Evolutionary conservation across 495 filamentous ascomycete species (phyloP), one percentile per base, ranked within the genome.

Genomic region (Hyphodiscus hymeniophilus): DNA sequence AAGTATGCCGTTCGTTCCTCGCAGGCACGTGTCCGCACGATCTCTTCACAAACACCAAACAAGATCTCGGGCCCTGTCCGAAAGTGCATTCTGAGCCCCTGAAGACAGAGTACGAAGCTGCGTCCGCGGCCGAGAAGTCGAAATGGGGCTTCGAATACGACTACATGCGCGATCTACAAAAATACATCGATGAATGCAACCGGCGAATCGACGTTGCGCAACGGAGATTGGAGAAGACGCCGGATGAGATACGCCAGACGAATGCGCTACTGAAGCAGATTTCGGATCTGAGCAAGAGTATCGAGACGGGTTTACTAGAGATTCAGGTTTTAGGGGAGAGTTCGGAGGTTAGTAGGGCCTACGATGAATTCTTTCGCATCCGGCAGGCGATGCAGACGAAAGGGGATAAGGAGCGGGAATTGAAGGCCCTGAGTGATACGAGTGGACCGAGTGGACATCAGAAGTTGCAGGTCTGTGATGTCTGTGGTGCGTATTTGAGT

Each of bases 11-110:
- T 44, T 95, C 89, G 47, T 96, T 89, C 67, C 77, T 99, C 42
- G 88, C 79, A 51, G 92, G 92, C 55, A 94, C 86, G 33, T 99
- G 92, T 63, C 92, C 92, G 4, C 91, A 96, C 71, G 92, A 99
- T 69, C 89, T 97, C 61, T 99, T 99, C 78, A 97, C 90, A 51
- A 99, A 99, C 70, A 99, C 92, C 33, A 97, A 95, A 68, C 88
- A 95, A 76, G 92, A 99, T 63, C 76, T 96, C 24, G 92, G 92
- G 16, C 81, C 80, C 0, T 99, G 92, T 59, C 80, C 88, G 28
- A 92, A 92, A 66, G 79, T 91, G 34, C 92, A 99, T 66, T 85
- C 79, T 47, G 90, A 95, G 63, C 77, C 81, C 21, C 75, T 95
- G 45, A 95, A 94, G 63, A 70, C 77, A 31, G 89, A 97, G 61